A percentile compares a stretch with the other conserved stretches of the same genome.
These are phyloP conservation scores for Irpex sp. DNA, from an alignment of 1,284 basidiomycete species.

Conservation along the genomic window DNA sequence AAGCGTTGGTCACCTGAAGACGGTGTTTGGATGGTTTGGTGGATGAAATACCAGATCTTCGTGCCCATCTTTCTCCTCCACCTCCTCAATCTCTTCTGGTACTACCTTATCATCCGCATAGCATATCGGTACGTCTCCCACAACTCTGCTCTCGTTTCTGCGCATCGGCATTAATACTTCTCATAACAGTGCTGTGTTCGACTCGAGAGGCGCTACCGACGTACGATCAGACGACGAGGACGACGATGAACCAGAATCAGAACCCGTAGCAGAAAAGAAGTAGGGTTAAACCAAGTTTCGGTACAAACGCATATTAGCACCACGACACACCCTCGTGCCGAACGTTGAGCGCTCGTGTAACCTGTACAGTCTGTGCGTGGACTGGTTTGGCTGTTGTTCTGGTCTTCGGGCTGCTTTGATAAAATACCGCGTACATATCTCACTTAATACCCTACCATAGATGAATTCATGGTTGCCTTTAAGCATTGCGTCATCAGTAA, in stretches of 20 bases:
- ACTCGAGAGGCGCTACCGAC: slow-evolving; percentile 18
- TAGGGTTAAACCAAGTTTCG: not conserved
- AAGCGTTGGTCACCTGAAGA: slow-evolving; percentile 60
- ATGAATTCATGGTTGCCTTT: too few species aligned
- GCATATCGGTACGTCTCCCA: slow-evolving; percentile 39
- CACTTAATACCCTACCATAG: not conserved
- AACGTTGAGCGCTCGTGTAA: too few species aligned
- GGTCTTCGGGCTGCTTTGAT: not conserved
- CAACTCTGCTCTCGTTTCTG: not conserved
- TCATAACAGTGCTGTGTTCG: not conserved
- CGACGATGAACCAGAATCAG: slow-evolving; percentile 26
- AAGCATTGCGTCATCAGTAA: too few species aligned
- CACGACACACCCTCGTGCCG: too few species aligned
- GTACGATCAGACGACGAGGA: slow-evolving; percentile 72
- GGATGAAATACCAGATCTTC: slow-evolving; percentile 86
- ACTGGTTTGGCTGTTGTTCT: too few species aligned
- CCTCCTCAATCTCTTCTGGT: slow-evolving; percentile 89
- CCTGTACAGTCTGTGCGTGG: too few species aligned
- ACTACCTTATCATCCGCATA: slow-evolving; percentile 77
- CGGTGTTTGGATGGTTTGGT: slow-evolving; percentile 71
- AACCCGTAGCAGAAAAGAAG: slow-evolving; percentile 14
- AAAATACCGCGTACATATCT: not conserved
- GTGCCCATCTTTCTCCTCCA: slow-evolving; percentile 73
- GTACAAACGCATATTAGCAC: not conserved
- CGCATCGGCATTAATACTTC: not conserved